Conservation (phyloP, 2,329 filamentous ascomycete species). For the Dothistroma septosporum region DNA sequence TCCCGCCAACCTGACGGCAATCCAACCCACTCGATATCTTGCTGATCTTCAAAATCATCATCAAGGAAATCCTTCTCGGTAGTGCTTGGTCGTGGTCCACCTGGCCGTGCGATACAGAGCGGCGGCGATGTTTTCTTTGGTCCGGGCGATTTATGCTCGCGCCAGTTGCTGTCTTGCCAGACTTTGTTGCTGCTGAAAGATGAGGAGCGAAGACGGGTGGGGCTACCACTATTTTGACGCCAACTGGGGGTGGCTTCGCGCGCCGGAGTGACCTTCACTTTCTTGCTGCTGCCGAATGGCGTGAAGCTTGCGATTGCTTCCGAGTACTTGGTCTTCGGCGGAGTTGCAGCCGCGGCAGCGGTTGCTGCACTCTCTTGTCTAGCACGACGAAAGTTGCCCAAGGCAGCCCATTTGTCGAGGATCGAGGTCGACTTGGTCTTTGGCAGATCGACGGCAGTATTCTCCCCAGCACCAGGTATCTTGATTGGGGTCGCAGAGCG, state of each 20-base stretch:
- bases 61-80: slow-evolving; percentile 37
- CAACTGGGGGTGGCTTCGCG: slow-evolving; percentile 32
- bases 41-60: slow-evolving; percentile 51
- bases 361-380: slow-evolving; percentile 46
- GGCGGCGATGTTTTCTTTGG: slow-evolving; percentile 19
- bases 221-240: slow-evolving; percentile 30
- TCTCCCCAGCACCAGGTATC: slow-evolving; percentile 34
- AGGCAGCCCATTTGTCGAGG: slow-evolving; percentile 82
- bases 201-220: slow-evolving; percentile 29
- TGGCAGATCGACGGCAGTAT: slow-evolving; percentile 55
- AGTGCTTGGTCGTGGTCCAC: slow-evolving; percentile 22
- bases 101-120: slow-evolving; percentile 9
- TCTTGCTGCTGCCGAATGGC: slow-evolving; percentile 33
- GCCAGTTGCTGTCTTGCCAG: slow-evolving; percentile 50
- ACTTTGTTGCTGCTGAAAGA: slow-evolving; percentile 37
- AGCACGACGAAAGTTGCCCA: slow-evolving; percentile 78
- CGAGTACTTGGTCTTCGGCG: slow-evolving; percentile 33
- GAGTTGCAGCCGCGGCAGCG: slow-evolving; percentile 35
- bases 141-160: slow-evolving; percentile 38
- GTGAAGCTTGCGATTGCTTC: slow-evolving; percentile 33
- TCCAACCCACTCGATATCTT: slow-evolving; percentile 91
- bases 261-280: slow-evolving; percentile 28
- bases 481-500: slow-evolving; percentile 35
- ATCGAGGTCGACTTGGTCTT: slow-evolving; percentile 52
- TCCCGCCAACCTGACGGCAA: slow-evolving; percentile 59